Evolutionary conservation across 768 basidiomycete genomes (phyloP), one percentile per base, ranked within the genome.

Genomic region (Naganishia onofrii): DNA sequence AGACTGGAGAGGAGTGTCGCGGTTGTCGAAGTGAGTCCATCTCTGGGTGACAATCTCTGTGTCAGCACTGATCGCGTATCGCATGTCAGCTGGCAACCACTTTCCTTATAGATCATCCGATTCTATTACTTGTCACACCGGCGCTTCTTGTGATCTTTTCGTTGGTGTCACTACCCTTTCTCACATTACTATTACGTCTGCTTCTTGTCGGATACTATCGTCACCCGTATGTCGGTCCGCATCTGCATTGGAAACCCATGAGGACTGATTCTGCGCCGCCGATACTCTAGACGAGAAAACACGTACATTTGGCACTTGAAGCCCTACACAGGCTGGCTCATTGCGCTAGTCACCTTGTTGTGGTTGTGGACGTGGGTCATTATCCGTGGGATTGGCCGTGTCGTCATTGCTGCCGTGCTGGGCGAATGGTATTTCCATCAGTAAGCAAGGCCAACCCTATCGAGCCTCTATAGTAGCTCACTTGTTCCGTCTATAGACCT

Each of bases 341-440:
- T 88, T 31, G 79, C 84, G n/a, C 81, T 82, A 3, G 82, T 85
- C 0, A 78, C 85, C 5, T 78, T 80, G 1, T 78, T 87, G 0
- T 89, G 88, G 87, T 79, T 88, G n/a, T 89, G 88, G 88, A 88
- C 85, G 23, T 88, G 89, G 86, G 86, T 85, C 12, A 88, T 96
- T 7, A 87, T 90, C 23, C 85, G 92, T 48, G 93, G 93, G 1
- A 77, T 91, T 1, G 81, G 93, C 53, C 84, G 91, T 8, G 90
- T 89, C 66, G 86, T 88, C 2, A 87, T 88, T 68, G 88, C 92
- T 0, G 89, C 88, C 34, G 90, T 93, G 4, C 86, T 97, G 38
- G 93, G 92, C 1, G 88, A 89, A 54, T 97, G 93, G 93, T 96
- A 95, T 78, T 95, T 92, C 81, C 79, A 86, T 32, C 84, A 87